Conservation (phyloP, 2,329 filamentous ascomycete species). For the Xylariaceae sp. region DNA sequence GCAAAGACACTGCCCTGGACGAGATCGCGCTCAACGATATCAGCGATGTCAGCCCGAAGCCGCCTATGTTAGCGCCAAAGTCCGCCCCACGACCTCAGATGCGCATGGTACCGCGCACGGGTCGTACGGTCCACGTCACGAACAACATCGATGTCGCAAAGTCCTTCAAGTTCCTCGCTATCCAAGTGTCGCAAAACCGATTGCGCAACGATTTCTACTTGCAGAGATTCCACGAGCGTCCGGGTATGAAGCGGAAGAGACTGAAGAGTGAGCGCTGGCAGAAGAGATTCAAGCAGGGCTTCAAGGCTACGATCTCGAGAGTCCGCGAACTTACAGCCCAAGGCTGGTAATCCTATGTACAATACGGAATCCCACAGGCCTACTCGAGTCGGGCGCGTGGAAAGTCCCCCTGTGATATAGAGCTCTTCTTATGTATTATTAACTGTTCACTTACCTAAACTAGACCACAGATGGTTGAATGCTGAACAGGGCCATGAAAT, state of each 20-base stretch:
- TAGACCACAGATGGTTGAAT: background rate
- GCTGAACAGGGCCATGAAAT: background rate
- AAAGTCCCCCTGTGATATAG: conserved; percentile 11
- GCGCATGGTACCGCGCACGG: conserved; percentile 39
- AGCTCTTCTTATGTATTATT: conserved; percentile 15
- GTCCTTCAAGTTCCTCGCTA: conserved; percentile 40
- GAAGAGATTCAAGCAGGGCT: conserved; percentile 61
- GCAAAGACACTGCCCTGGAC: background rate
- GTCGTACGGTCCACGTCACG: conserved; percentile 41
- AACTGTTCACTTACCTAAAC: background rate
- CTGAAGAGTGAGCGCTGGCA: conserved; percentile 65
- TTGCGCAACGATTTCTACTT: conserved; percentile 49
- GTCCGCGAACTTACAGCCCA: conserved; percentile 68
- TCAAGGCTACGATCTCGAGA: conserved; percentile 57
- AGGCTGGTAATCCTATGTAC: conserved; percentile 58
- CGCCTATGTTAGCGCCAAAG: fast-evolving
- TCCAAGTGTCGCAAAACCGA: conserved; percentile 45
- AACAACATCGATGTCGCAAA: conserved; percentile 41
- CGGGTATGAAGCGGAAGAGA: conserved; percentile 72
- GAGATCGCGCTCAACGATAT: conserved; percentile 17
- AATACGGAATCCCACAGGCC: conserved; percentile 6
- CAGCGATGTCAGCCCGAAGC: conserved; percentile 10
- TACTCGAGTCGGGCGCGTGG: conserved; percentile 3
- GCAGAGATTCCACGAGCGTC: conserved; percentile 70
- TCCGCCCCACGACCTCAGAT: conserved; percentile 19